phyloP scores from a whole-genome alignment of 176 grass and related monocot genomes.

The Stipa capillata region DNA sequence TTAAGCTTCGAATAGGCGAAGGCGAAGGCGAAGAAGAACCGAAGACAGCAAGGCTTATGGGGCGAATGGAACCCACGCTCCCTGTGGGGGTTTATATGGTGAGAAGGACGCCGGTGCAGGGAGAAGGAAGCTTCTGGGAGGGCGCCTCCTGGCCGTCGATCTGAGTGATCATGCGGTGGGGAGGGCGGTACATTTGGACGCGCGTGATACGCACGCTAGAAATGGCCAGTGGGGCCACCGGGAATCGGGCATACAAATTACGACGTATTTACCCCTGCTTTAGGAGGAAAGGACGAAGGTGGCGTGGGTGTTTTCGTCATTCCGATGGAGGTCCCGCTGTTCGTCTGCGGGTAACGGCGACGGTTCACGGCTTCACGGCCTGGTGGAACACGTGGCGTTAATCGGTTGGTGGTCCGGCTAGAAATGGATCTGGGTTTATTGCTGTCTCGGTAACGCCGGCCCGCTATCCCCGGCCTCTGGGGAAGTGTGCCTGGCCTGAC shows the following conservation, averaged over 20 bases:
- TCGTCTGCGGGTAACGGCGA: background rate
- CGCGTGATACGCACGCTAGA: background rate
- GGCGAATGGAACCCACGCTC: slow-evolving; percentile 23
- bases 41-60: background rate
- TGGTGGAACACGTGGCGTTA: background rate
- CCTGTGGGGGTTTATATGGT: slow-evolving; percentile 5
- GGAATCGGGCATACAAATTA: background rate
- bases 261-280: background rate
- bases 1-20: background rate
- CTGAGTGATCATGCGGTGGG: background rate
- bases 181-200: background rate
- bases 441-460: background rate
- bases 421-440: background rate
- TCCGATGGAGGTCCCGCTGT: background rate
- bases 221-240: background rate
- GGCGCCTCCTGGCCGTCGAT: background rate
- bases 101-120: background rate
- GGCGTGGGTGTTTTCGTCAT: background rate
- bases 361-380: slow-evolving; percentile 16
- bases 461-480: background rate
- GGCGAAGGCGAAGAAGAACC: background rate
- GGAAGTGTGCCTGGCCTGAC: background rate
- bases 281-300: background rate
- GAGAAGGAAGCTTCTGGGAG: slow-evolving; percentile 41
- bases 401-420: background rate